Evolutionary conservation across 495 filamentous ascomycete genomes (phyloP).

Genomic region (Ramalina peruviana): DNA sequence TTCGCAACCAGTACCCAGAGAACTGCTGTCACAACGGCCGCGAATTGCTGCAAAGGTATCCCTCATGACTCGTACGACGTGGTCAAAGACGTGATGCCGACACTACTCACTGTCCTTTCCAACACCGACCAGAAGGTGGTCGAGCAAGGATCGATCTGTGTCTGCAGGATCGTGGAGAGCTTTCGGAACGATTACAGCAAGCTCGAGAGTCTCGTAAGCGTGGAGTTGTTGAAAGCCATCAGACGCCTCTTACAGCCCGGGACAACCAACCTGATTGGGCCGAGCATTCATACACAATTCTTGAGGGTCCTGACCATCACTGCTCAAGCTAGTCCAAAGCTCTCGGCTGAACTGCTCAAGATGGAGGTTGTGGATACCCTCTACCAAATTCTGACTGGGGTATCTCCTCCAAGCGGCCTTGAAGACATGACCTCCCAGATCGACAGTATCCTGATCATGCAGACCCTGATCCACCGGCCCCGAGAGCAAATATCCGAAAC

Average conservation of each 20-base stretch:
- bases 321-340: slow-evolving; percentile 68
- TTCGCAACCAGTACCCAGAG: slow-evolving; percentile 95
- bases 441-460: slow-evolving; percentile 97
- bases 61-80: slow-evolving; percentile 83
- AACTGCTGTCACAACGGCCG: slow-evolving; percentile 90
- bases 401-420: slow-evolving; percentile 71
- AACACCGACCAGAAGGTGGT: slow-evolving; percentile 94
- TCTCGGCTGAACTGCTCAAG: slow-evolving; percentile 85
- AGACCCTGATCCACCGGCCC: slow-evolving; percentile 92
- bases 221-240: slow-evolving; percentile 72
- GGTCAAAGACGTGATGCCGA: slow-evolving; percentile 90
- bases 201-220: slow-evolving; percentile 80
- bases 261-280: slow-evolving; percentile 87
- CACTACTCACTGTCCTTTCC: slow-evolving; percentile 70
- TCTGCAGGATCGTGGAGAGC: slow-evolving; percentile 93
- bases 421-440: slow-evolving; percentile 80
- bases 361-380: slow-evolving; percentile 97
- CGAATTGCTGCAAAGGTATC: slow-evolving; percentile 94
- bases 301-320: slow-evolving; percentile 79
- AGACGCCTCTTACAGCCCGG: slow-evolving; percentile 86
- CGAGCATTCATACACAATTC: slow-evolving; percentile 94
- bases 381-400: slow-evolving; percentile 93
- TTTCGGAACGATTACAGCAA: slow-evolving; percentile 78
- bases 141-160: slow-evolving; percentile 90
- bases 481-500: slow-evolving; percentile 95